phyloP scores from a whole-genome alignment of 805 yeast genomes.

The Cephaloascus fragrans region DNA sequence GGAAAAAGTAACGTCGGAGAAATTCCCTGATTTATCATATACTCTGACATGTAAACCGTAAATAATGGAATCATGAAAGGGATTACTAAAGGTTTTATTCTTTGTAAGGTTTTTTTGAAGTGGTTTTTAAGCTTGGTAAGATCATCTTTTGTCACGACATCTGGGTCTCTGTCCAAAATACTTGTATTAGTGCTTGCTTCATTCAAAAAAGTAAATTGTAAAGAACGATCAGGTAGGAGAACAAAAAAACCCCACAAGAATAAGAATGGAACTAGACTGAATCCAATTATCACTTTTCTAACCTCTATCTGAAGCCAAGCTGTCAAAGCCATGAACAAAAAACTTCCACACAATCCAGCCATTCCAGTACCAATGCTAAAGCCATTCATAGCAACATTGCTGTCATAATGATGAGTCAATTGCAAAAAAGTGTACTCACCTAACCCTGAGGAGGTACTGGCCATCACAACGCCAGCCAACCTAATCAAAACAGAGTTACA shows the following conservation, averaged over 20 bases:
- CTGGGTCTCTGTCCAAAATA: neutral
- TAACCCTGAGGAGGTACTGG: slow-evolving; percentile 77
- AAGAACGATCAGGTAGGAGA: slow-evolving; percentile 11
- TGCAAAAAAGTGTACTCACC: slow-evolving; percentile 89
- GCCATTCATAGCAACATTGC: slow-evolving; percentile 60
- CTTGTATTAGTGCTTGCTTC: neutral
- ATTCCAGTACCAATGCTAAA: slow-evolving; percentile 96
- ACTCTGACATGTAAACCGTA: slow-evolving; percentile 79
- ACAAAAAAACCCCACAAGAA: slow-evolving; percentile 14
- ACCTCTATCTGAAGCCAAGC: slow-evolving; percentile 54
- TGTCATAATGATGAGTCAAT: slow-evolving; percentile 68
- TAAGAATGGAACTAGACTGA: slow-evolving; percentile 27
- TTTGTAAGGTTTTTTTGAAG: slow-evolving; percentile 9
- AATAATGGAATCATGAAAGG: slow-evolving; percentile 82
- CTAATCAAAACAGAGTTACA: slow-evolving; percentile 24
- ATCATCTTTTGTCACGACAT: neutral
- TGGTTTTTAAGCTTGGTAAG: slow-evolving; percentile 6
- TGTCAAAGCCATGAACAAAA: slow-evolving; percentile 60
- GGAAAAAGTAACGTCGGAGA: slow-evolving; percentile 84
- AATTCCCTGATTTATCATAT: slow-evolving; percentile 84
- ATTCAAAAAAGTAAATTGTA: neutral
- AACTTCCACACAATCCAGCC: slow-evolving; percentile 84
- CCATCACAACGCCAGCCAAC: slow-evolving; percentile 64
- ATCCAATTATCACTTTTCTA: slow-evolving; percentile 42
- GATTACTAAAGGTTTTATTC: slow-evolving; percentile 32